Evolutionary conservation across 768 basidiomycete genomes (phyloP), one percentile per base, ranked within the genome.

Genomic region (Guyanaporus albipodus): DNA sequence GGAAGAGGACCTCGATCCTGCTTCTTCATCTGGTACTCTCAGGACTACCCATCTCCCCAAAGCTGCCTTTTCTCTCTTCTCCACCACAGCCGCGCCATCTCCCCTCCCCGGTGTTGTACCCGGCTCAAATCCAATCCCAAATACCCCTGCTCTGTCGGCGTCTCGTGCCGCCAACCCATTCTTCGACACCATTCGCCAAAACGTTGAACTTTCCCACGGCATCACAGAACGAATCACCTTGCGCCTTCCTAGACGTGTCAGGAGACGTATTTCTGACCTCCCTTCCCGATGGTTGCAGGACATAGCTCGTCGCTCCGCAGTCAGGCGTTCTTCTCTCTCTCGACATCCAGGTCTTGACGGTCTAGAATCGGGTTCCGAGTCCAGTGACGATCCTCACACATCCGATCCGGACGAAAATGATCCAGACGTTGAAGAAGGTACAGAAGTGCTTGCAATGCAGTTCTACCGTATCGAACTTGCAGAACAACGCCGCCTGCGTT

Each of bases 381-480:
- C 64, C 11, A 62, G 67, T 23, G 70, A 70, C 27, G 67, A 68
- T 28, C 56, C 57, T 12, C 54, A 54, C 24, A 54, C 58, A 11
- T 64, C 63, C 18, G 66, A 68, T 40, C 64, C 64, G 1, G 66
- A 66, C n/a, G 64, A 67, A 18, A 53, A 64, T 10, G 61, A 68
- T 28, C 67, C 70, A 1, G 67, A 73, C 24, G 66, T 80, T 8
- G 82, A 88, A 4, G 80, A 87, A 45, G 85, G 84, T 21, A 77
- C 85, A 1, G 87, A 92, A 52, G 73, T 78, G 1, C 79, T 98
- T 24, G 93, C 94, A 2, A 83, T 83, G 76, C 92, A 98, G 67
- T 98, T 95, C 63, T 93, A 94, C 70, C 77, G 80, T 42, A 87
- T 98, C 45, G 95, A 98, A 61, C 73, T 91, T 1, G 87, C 87